Base-by-base conservation (phyloP, 495 filamentous ascomycete genomes). In the Neohortaea acidophila region DNA sequence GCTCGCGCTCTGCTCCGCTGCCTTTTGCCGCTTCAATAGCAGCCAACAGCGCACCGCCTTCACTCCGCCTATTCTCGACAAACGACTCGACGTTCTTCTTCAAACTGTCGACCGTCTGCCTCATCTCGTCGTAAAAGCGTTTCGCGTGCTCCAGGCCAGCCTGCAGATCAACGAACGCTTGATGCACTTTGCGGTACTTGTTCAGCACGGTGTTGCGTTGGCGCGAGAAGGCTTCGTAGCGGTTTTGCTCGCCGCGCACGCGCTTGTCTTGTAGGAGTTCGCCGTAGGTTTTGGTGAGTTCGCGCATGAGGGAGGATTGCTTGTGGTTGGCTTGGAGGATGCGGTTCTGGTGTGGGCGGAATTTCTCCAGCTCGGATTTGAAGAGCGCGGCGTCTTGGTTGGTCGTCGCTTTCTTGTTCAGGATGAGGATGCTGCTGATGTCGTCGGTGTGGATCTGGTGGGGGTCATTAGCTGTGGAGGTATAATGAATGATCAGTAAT, bases 11-110 rank as follows among this genome's bases (percentile, higher is more conserved):
- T 31, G 84, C 85, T 47, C 91, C 81, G 8, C 72, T 71, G 24
- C 68, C 72, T 49, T 75, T 77, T 35, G 79, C 75, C 41, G 76
- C 70, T 59, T 96, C 89, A 40, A 97, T 97, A 45, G 84, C 79
- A 45, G 68, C 71, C 5, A 97, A 67, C 18, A 96, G 67, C 52
- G 92, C 82, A 1, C 85, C 83, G 14, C 89, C 89, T 59, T 97
- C 89, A 0, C 83, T 79, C 31, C 86, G 69, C 23, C 89, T 72
- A 51, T 96, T 97, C 64, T 79, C 87, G 40, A 97, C 87, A 55
- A 96, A 97, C 2, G 79, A 81, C 48, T 94, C 86, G 10, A 96
- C 87, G 51, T 97, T 97, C 66, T 94, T 87, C 42, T 82, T 75
- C n/a, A 96, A 64, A 51, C 81, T 92, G 30, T 94, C 83, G 2